Conservation (phyloP, 345 rosid species). For the Eucalyptus cloeziana region DNA sequence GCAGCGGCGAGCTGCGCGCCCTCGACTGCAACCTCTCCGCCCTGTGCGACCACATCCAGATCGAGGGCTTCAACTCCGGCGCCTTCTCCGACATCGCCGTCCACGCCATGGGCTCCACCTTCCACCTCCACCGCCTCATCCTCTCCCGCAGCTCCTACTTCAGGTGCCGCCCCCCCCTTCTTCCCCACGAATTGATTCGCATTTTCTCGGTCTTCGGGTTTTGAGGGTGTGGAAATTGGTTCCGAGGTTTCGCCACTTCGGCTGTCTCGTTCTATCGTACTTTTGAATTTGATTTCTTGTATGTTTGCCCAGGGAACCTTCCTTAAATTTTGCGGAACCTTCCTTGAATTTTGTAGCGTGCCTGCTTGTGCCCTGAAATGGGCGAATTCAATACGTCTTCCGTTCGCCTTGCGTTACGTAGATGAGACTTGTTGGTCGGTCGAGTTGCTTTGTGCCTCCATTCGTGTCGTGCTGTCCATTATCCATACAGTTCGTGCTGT, state of each 20-base stretch:
- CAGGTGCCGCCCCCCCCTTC: slow-evolving; percentile 22
- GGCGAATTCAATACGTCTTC: not conserved
- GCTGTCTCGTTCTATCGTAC: not conserved
- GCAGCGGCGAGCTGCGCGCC: slow-evolving; percentile 58
- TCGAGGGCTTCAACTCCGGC: slow-evolving; percentile 77
- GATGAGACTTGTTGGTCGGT: not conserved
- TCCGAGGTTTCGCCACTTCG: not conserved
- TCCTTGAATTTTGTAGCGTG: not conserved
- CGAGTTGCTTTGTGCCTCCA: not conserved
- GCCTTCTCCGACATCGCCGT: slow-evolving; percentile 86
- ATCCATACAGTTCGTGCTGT: not conserved
- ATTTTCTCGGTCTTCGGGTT: not conserved
- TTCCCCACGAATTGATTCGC: not conserved
- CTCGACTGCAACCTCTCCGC: slow-evolving; percentile 78
- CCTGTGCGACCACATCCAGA: slow-evolving; percentile 86
- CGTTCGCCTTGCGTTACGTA: not conserved
- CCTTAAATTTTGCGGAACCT: not conserved
- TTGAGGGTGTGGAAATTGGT: not conserved
- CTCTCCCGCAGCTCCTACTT: slow-evolving; percentile 92
- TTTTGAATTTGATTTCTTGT: not conserved
- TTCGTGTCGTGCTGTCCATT: not conserved
- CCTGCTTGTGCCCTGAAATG: not conserved
- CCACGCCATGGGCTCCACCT: slow-evolving; percentile 77
- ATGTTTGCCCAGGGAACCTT: not conserved
- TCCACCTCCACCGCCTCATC: slow-evolving; percentile 84